Conservation (phyloP, 768 basidiomycete genomes). For the Hortiboletus campestris region DNA sequence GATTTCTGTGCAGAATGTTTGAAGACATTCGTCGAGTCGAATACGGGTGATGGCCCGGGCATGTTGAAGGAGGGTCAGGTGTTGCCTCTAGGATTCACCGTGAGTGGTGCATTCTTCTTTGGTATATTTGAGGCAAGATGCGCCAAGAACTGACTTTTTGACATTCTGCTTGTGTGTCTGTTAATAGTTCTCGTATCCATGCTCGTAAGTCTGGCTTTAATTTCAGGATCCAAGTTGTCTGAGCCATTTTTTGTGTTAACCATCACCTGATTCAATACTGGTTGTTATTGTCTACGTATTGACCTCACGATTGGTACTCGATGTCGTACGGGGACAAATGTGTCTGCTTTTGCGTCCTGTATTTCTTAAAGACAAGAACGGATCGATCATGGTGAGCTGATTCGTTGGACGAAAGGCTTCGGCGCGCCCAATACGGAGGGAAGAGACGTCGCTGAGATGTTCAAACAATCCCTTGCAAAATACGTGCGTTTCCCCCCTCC, state of each 20-base stretch:
- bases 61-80: slow-evolving; percentile 49
- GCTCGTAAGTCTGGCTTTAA: slow-evolving; percentile 56
- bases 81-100: slow-evolving; percentile 91
- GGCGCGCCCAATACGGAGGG: slow-evolving; percentile 91
- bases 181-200: slow-evolving; percentile 93
- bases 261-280: not conserved
- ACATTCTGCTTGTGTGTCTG: not conserved
- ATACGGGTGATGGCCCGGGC: slow-evolving; percentile 52
- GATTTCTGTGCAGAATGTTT: slow-evolving; percentile 97
- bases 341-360: not conserved
- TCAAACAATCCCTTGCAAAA: slow-evolving; percentile 76
- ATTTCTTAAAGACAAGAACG: slow-evolving; percentile 66
- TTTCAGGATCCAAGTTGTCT: not conserved
- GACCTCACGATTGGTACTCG: not conserved
- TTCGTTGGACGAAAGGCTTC: slow-evolving; percentile 99
- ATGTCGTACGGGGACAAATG: not conserved
- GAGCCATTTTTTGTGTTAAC: not conserved
- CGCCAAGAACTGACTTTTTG: not conserved
- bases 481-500: slow-evolving; percentile 47
- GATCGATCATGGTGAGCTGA: slow-evolving; percentile 92
- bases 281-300: not conserved
- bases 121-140: not conserved
- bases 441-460: slow-evolving; percentile 90
- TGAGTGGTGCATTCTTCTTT: slow-evolving; percentile 40
- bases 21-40: slow-evolving; percentile 81